These are phyloP conservation scores for Schizopora paradoxa DNA, from an alignment of 1,284 basidiomycete genomes.

Conservation along the genomic window DNA sequence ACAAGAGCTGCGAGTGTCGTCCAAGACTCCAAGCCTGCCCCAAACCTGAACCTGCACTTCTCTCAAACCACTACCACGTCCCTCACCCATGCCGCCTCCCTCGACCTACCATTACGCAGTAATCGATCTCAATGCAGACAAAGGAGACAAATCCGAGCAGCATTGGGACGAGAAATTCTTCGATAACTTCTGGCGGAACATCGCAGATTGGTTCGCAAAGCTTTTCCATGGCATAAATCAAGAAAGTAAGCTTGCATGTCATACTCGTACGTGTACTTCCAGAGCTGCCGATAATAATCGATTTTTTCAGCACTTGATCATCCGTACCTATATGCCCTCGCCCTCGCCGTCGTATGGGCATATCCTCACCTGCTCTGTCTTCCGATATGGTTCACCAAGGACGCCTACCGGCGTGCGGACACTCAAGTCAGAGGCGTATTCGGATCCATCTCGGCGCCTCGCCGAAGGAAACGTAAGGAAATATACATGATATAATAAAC, in stretches of 20 bases:
- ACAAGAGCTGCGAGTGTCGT: no score
- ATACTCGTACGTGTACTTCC: neutral
- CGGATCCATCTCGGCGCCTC: neutral
- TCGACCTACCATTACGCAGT: no score
- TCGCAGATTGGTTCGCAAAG: slow-evolving; percentile 7
- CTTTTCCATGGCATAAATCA: slow-evolving; percentile 3
- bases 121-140: no score
- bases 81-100: no score
- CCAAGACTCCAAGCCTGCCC: no score
- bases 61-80: no score
- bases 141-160: no score
- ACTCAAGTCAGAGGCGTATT: slow-evolving; percentile 9
- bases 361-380: slow-evolving; percentile 17
- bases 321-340: slow-evolving; percentile 14
- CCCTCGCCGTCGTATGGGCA: slow-evolving; percentile 14
- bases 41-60: no score
- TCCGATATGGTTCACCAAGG: slow-evolving; percentile 15
- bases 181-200: slow-evolving; percentile 4
- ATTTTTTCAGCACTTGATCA: slow-evolving; percentile 14
- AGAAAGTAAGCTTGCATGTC: slow-evolving; percentile 10
- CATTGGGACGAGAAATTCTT: no score
- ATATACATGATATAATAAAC: neutral
- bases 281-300: neutral
- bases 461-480: slow-evolving; percentile 12
- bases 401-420: slow-evolving; percentile 15